Conservation (phyloP, 768 basidiomycete genomes). For the Mycena rosella region DNA sequence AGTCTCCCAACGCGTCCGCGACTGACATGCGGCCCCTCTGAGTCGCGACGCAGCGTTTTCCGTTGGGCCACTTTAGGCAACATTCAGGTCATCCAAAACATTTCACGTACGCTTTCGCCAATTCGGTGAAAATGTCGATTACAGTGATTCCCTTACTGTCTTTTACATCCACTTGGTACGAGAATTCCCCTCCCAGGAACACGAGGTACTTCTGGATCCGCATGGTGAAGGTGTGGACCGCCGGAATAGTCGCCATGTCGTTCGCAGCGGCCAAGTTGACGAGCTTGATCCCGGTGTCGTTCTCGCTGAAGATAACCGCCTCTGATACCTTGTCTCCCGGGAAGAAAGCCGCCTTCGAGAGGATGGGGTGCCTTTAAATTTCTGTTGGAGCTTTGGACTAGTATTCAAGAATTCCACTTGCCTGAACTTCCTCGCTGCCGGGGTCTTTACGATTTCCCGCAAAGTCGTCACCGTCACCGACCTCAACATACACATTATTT, state of each 20-base stretch:
- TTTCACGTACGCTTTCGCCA: neutral
- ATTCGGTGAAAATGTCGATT: neutral
- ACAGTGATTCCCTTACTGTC: neutral
- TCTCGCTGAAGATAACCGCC: neutral
- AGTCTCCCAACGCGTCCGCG: too few relatives aligned
- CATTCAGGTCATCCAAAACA: too few relatives aligned
- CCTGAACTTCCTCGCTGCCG: neutral
- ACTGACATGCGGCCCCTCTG: neutral
- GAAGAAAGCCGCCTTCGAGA: neutral
- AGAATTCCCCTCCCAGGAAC: neutral
- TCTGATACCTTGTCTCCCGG: neutral
- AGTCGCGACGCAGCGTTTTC: neutral
- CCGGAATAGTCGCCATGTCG: neutral
- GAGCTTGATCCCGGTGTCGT: neutral
- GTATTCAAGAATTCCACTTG: neutral
- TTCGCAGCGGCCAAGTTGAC: neutral
- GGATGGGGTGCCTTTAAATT: constrained; percentile 6
- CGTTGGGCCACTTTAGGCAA: neutral
- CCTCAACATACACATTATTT: neutral
- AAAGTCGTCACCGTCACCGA: neutral
- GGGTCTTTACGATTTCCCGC: too few relatives aligned
- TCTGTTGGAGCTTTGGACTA: too few relatives aligned
- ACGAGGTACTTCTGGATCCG: neutral
- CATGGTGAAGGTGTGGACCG: neutral
- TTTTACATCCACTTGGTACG: neutral